phyloP scores from a whole-genome alignment of 73 alveolate genomes.

The Blepharisma japonicum region DNA sequence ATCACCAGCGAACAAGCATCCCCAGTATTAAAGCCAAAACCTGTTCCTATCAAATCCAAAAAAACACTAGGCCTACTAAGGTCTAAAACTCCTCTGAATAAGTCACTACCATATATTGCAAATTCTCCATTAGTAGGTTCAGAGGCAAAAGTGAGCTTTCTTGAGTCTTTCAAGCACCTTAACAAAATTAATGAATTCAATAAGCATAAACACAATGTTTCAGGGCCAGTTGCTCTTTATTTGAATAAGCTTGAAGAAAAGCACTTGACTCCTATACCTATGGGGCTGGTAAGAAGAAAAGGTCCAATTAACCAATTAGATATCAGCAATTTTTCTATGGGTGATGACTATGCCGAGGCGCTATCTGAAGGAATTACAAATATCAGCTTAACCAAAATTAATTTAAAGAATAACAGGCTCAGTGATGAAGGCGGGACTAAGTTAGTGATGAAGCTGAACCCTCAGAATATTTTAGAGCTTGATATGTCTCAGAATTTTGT shows the following conservation, averaged over 20 bases:
- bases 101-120: too few species aligned
- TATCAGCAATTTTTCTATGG: slow-evolving; percentile 6
- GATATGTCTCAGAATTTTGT: slow-evolving; percentile 6
- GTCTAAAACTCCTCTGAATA: too few species aligned
- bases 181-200: too few species aligned
- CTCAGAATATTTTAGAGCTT: background rate
- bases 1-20: too few species aligned
- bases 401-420: background rate
- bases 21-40: too few species aligned
- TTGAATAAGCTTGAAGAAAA: background rate
- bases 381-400: background rate
- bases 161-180: too few species aligned
- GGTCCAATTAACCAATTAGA: background rate
- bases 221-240: slow-evolving; percentile 2
- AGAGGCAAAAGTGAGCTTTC: too few species aligned
- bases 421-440: background rate
- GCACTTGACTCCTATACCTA: background rate
- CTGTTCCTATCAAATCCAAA: too few species aligned
- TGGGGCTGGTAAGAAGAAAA: background rate
- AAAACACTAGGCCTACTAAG: too few species aligned
- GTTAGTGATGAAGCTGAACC: background rate
- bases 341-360: slow-evolving; percentile 3
- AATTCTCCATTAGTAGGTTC: too few species aligned
- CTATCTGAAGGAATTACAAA: background rate
- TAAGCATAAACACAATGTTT: too few species aligned